Evolutionary conservation across 106 monocot species (phyloP).

Genomic region (Allium sativum): DNA sequence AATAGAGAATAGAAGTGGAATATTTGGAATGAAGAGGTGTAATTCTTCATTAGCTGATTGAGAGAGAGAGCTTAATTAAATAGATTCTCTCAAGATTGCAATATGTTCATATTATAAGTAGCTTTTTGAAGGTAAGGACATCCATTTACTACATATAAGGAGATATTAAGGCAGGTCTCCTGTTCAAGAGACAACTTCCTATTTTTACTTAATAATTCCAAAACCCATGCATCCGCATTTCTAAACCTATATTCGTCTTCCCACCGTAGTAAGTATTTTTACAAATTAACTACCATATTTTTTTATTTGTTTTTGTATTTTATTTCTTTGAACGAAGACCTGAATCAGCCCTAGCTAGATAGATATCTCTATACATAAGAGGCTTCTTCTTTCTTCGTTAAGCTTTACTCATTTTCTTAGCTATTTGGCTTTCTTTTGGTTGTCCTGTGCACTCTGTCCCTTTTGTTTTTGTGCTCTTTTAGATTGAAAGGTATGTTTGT

Average conservation of each 20-base stretch:
- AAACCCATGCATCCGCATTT: constrained; percentile 24
- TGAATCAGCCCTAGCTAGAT: constrained; percentile 3
- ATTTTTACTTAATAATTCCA: constrained; percentile 26
- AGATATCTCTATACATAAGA: constrained; percentile 18
- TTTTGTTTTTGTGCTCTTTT: background rate
- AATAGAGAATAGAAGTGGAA: constrained; percentile 27
- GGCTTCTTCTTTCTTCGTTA: constrained; percentile 14
- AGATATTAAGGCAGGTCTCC: constrained; percentile 62
- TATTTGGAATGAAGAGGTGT: constrained; percentile 25
- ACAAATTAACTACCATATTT: background rate
- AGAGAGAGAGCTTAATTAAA: background rate
- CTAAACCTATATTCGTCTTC: constrained; percentile 5
- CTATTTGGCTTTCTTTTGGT: constrained; percentile 37
- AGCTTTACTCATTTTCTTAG: constrained; percentile 6
- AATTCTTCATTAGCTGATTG: constrained; percentile 17
- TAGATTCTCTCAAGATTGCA: background rate
- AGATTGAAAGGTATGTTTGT: background rate
- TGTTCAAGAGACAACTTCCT: constrained; percentile 52
- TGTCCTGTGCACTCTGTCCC: background rate
- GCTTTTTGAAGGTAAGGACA: constrained; percentile 15
- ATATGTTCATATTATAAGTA: background rate
- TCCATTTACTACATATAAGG: constrained; percentile 43
- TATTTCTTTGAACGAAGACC: constrained; percentile 7
- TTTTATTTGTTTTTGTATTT: constrained; percentile 3
- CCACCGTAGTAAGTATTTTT: too few species aligned